Evolutionary conservation across 495 filamentous ascomycete genomes (phyloP).

Genomic region (Umbilicaria muhlenbergii): DNA sequence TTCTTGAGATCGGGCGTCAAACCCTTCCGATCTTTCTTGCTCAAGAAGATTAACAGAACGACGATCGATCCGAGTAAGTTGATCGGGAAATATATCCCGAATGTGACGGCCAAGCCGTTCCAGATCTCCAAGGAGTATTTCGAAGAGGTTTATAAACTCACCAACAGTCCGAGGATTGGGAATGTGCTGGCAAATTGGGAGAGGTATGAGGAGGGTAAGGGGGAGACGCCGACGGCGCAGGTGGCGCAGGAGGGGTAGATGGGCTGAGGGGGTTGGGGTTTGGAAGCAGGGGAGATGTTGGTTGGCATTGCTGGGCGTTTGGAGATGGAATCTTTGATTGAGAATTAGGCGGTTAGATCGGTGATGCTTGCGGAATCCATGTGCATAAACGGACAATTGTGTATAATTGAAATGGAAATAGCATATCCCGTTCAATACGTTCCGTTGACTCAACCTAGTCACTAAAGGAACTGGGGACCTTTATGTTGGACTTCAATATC

Average conservation of each 20-base stretch:
- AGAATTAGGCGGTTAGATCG: too few species aligned
- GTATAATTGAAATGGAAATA: too few species aligned
- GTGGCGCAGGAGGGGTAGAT: background rate
- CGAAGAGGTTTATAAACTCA: constrained; percentile 90
- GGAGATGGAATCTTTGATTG: too few species aligned
- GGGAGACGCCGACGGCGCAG: constrained; percentile 6
- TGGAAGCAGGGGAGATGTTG: too few species aligned
- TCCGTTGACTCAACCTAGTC: too few species aligned
- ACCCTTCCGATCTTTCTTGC: constrained; percentile 88
- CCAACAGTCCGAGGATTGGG: constrained; percentile 83
- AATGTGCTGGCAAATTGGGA: constrained; percentile 78
- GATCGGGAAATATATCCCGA: constrained; percentile 96
- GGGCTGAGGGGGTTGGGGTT: too few species aligned
- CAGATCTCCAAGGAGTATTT: constrained; percentile 97
- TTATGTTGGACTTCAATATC: too few species aligned
- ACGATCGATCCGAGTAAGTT: constrained; percentile 93
- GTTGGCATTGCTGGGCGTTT: too few species aligned
- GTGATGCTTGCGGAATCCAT: too few species aligned
- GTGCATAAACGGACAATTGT: too few species aligned
- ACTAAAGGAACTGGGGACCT: too few species aligned
- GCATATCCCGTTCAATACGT: too few species aligned
- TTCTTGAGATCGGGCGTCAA: constrained; percentile 96
- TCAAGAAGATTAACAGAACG: constrained; percentile 99
- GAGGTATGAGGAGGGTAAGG: constrained; percentile 40
- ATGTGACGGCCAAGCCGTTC: constrained; percentile 91